Evolutionary conservation across 2,329 filamentous ascomycete species (phyloP).

Genomic region (Cercospora citrullina): DNA sequence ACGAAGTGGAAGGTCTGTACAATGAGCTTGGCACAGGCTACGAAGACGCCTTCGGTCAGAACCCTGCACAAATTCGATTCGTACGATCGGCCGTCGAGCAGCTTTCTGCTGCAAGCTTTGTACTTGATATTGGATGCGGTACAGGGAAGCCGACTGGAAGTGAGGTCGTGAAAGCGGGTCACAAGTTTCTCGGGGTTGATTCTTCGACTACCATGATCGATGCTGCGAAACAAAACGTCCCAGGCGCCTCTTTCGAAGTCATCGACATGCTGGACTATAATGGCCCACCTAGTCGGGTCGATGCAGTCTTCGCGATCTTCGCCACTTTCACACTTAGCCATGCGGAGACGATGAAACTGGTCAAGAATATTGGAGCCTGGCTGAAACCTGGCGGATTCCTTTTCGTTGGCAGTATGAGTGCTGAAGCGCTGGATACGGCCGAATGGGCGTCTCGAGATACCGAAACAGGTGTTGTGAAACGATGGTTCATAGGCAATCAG

Average conservation of each 20-base stretch:
- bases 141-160: background rate
- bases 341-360: background rate
- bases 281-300: background rate
- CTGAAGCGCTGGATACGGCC: background rate
- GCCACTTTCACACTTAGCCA: background rate
- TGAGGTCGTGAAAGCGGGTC: background rate
- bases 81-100: background rate
- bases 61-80: background rate
- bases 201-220: background rate
- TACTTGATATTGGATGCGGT: background rate
- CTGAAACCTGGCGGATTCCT: background rate
- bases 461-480: background rate
- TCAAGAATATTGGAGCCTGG: background rate
- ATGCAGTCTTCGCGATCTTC: background rate
- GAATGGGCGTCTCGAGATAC: background rate
- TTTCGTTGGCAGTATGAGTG: background rate
- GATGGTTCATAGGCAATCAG: background rate
- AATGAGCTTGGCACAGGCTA: background rate
- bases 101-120: background rate
- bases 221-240: background rate
- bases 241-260: background rate
- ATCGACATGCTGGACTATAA: background rate
- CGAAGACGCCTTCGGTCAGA: background rate
- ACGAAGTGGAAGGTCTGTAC: background rate
- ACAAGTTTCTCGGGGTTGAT: background rate